Evolutionary conservation across 148 eudicot genomes (phyloP).

Genomic region (Silene conica): DNA sequence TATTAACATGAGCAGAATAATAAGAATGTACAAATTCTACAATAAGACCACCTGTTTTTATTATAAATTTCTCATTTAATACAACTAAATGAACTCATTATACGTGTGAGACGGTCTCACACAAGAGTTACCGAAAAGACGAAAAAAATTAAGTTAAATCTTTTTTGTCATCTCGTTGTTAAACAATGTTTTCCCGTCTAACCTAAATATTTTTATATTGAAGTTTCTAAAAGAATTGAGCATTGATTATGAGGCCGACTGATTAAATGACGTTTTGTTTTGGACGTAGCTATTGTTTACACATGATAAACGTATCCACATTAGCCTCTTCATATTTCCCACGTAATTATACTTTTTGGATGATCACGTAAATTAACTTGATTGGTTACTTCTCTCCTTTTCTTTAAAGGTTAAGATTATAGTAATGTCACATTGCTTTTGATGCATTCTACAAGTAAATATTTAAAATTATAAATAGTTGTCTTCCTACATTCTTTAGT

Average conservation of each 20-base stretch:
- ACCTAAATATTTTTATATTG: neutral
- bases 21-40: too few species aligned
- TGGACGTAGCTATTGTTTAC: slow-evolving; percentile 28
- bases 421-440: neutral
- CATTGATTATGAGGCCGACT: neutral
- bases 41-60: too few species aligned
- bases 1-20: too few species aligned
- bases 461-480: neutral
- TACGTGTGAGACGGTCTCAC: too few species aligned
- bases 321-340: neutral
- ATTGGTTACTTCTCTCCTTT: slow-evolving; percentile 6
- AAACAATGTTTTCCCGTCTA: too few species aligned
- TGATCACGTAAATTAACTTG: neutral
- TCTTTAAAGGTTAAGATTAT: neutral
- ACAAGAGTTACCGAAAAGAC: too few species aligned
- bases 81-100: too few species aligned
- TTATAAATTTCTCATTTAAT: too few species aligned
- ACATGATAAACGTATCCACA: slow-evolving; percentile 18
- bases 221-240: neutral
- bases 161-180: too few species aligned
- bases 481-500: neutral
- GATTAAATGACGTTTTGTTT: slow-evolving; percentile 16
- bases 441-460: neutral
- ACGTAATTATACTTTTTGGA: neutral
- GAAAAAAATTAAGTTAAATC: too few species aligned